Evolutionary conservation across 179 eudicot species (phyloP), one percentile per base, ranked within the genome.

Genomic region (Beta corolliflora): DNA sequence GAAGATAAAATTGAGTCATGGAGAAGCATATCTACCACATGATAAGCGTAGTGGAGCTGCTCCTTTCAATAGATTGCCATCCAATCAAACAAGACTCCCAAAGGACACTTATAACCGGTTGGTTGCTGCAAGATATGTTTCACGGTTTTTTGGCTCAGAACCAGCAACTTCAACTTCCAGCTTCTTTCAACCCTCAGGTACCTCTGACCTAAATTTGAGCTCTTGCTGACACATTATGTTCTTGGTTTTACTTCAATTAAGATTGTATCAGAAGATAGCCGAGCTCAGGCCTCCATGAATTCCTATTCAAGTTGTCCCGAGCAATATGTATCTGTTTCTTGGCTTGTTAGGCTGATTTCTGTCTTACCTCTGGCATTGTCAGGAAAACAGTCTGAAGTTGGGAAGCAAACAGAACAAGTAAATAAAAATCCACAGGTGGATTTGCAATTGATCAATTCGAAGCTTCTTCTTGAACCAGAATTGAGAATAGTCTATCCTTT

Each of bases 1-100:
- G 58, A 93, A 93, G 61, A 95, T 94, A 79, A 97, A 94, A 86
- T 72, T 97, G 81, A 93, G 99, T 86, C 95, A 89, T 76, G 99
- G 99, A 72, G 99, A 97, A 85, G 98, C 96, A 70, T 94, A 97
- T 88, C 84, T 97, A 53, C 99, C 98, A n/a, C 99, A 97, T 85
- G 99, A 97, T 86, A 97, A 97, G 86, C 95, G 99, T 69, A 87
- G 93, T 75, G 94, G 99, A 86, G 91, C 91, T 85, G 94, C 92
- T 82, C 89, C 98, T 80, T 89, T 93, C 54, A 91, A 88, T 79
- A 89, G 87, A 81, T 88, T 90, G 66, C 86, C 91, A 61, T 88
- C 97, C 76, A 90, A 83, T 77, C 94, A 87, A 78, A 87, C 95
- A 84, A 87, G 81, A 69, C 77, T 89, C 69, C 86, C 93, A 54